Conservation (phyloP, 345 rosid genomes). For the Aethionema arabicum region DNA sequence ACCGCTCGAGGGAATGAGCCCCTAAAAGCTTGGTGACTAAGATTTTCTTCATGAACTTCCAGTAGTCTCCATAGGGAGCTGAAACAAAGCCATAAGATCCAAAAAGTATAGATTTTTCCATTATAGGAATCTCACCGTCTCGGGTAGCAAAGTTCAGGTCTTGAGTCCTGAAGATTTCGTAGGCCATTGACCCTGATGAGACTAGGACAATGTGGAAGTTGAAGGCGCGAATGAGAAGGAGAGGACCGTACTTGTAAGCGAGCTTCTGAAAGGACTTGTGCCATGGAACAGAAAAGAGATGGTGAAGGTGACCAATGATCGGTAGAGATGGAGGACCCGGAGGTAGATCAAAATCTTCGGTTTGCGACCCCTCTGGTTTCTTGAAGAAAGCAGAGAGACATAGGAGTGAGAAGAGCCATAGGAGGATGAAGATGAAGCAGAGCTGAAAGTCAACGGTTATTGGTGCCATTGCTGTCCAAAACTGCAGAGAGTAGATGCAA, state of each 20-base stretch:
- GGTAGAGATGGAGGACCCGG: conserved; percentile 50
- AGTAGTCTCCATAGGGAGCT: conserved; percentile 48
- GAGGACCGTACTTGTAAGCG: conserved; percentile 40
- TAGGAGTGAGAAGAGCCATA: conserved; percentile 20
- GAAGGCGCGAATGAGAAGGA: conserved; percentile 41
- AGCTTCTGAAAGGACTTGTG: conserved; percentile 37
- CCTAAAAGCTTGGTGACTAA: conserved; percentile 42
- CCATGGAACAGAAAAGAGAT: conserved; percentile 30
- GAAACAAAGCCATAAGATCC: conserved; percentile 30
- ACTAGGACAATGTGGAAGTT: conserved; percentile 34
- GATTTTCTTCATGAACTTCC: conserved; percentile 53
- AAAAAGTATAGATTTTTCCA: conserved; percentile 30
- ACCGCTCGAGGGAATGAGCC: conserved; percentile 32
- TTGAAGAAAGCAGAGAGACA: conserved; percentile 30
- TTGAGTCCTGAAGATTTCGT: conserved; percentile 38
- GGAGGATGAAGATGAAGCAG: conserved; percentile 23
- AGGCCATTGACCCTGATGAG: conserved; percentile 41
- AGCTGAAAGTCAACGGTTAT: conserved; percentile 36
- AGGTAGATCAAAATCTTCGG: conserved; percentile 34
- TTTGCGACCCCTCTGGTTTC: conserved; percentile 15
- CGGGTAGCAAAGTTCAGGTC: conserved; percentile 33
- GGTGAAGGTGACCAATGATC: conserved; percentile 49
- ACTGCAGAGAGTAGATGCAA: conserved; percentile 23
- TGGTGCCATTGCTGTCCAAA: conserved; percentile 31
- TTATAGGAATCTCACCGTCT: conserved; percentile 14